These are phyloP conservation scores for Globisporangium orthogonon DNA, from an alignment of 352 stramenopile genomes.

Conservation along the genomic window DNA sequence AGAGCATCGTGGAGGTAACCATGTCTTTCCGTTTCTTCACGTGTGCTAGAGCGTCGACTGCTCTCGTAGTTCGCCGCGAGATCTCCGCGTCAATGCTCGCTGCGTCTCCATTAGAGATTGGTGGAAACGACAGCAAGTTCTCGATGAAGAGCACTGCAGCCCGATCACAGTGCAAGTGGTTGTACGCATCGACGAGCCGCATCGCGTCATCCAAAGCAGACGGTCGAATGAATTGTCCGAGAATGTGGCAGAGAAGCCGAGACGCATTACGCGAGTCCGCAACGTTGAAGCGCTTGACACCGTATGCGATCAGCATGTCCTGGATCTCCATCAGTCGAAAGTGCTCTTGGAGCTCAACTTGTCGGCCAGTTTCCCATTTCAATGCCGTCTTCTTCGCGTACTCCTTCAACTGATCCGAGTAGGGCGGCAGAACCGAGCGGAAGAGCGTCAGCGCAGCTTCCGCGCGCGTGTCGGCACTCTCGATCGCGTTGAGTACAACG, in stretches of 20 bases:
- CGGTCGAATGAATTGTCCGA: slow-evolving; percentile 37
- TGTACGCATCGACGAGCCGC: slow-evolving; percentile 56
- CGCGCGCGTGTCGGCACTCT: slow-evolving; percentile 18
- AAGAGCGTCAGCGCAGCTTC: slow-evolving; percentile 29
- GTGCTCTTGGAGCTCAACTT: slow-evolving; percentile 53
- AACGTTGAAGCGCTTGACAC: slow-evolving; percentile 45
- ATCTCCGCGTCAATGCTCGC: slow-evolving; percentile 7
- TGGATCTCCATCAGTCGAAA: slow-evolving; percentile 72
- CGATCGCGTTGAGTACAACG: slow-evolving; percentile 27
- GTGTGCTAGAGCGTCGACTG: slow-evolving; percentile 26
- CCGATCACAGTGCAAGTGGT: slow-evolving; percentile 37
- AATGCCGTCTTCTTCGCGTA: slow-evolving; percentile 28
- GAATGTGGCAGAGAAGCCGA: slow-evolving; percentile 47
- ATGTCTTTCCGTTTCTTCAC: slow-evolving; percentile 31
- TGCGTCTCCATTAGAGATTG: background rate
- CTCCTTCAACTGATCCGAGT: slow-evolving; percentile 40
- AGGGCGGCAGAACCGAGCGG: slow-evolving; percentile 42
- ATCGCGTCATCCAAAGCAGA: slow-evolving; percentile 52
- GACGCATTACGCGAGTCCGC: slow-evolving; percentile 40
- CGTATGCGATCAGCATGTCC: slow-evolving; percentile 65
- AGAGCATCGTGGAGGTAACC: slow-evolving; percentile 16
- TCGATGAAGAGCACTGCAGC: slow-evolving; percentile 54
- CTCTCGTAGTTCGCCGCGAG: slow-evolving; percentile 9
- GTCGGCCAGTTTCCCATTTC: slow-evolving; percentile 32
- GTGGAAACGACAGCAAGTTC: slow-evolving; percentile 39